phyloP scores from a whole-genome alignment of 108 stramenopile genomes.

The Nitzschia sp. region DNA sequence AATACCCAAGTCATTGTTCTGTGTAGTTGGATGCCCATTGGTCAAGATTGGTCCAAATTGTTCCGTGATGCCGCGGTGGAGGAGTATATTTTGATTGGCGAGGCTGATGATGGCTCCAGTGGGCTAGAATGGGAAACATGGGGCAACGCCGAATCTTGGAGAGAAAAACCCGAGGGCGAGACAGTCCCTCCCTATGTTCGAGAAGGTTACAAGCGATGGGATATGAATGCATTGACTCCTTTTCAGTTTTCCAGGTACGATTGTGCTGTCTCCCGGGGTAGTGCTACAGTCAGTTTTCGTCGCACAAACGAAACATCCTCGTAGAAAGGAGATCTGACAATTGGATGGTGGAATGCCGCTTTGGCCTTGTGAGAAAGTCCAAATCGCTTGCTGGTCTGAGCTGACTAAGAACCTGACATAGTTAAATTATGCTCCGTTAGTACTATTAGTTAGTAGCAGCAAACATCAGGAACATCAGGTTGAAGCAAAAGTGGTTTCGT shows the following conservation, averaged over 20 bases:
- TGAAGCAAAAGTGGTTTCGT: too few relatives aligned
- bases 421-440: too few relatives aligned
- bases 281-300: constrained; percentile 74
- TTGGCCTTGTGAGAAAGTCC: too few relatives aligned
- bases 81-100: constrained; percentile 86
- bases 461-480: too few relatives aligned
- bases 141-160: constrained; percentile 60
- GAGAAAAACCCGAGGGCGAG: neutral
- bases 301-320: neutral
- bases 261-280: constrained; percentile 50
- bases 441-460: too few relatives aligned
- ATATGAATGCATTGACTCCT: constrained; percentile 51
- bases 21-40: constrained; percentile 86
- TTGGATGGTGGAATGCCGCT: too few relatives aligned
- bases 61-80: constrained; percentile 60
- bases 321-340: too few relatives aligned
- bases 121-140: constrained; percentile 81
- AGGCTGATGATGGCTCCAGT: constrained; percentile 76
- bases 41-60: constrained; percentile 68
- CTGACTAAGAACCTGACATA: too few relatives aligned
- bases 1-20: constrained; percentile 55
- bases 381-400: too few relatives aligned
- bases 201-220: constrained; percentile 70
- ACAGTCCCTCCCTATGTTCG: constrained; percentile 41
- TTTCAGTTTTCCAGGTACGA: constrained; percentile 80